Evolutionary conservation across 331 rosid species (phyloP).

Genomic region (Quercus phellos): DNA sequence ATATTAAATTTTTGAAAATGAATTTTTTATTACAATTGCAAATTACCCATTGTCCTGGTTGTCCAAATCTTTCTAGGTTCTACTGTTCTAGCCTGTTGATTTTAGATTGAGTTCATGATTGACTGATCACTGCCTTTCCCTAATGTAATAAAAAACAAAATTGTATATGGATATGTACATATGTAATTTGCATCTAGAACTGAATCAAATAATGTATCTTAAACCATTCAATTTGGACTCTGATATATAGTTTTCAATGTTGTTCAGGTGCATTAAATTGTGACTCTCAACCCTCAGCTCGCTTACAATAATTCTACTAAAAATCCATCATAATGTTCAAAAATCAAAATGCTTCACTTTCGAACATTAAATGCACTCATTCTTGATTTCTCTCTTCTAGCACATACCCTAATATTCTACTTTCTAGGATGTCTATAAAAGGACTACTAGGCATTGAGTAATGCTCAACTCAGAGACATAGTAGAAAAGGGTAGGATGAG

Average conservation of each 20-base stretch:
- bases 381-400: conserved; percentile 2
- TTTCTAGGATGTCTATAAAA: conserved; percentile 15
- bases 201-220: neutral
- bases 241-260: neutral
- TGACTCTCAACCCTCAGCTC: neutral
- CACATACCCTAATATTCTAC: conserved; percentile 17
- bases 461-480: neutral
- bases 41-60: neutral
- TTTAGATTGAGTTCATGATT: neutral
- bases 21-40: neutral
- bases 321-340: neutral
- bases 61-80: neutral
- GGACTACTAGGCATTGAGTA: neutral
- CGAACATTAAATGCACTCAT: conserved; percentile 10
- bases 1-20: neutral
- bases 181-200: neutral
- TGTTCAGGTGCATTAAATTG: neutral
- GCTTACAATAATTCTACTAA: neutral
- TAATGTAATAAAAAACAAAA: neutral
- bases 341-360: conserved; percentile 16
- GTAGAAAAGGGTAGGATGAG: neutral
- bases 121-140: neutral
- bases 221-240: neutral
- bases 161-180: neutral
- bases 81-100: neutral